Evolutionary conservation across 192 early-diverging fungal genomes (phyloP).

Genomic region (Coemansia sp.): DNA sequence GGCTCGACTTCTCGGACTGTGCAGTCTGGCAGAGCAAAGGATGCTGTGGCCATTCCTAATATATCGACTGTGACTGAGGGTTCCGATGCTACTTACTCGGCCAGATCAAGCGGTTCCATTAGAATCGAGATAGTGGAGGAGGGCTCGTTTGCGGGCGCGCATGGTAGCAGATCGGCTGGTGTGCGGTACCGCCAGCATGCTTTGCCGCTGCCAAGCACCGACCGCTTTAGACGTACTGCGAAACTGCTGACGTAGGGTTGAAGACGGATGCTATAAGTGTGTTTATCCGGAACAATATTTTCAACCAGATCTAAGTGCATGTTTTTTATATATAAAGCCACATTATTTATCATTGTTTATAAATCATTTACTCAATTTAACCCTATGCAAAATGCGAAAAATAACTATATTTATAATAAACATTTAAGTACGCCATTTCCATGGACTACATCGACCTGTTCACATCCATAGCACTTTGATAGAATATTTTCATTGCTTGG

Average conservation of each 20-base stretch:
- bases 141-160: slow-evolving; percentile 13
- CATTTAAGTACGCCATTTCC: too few species aligned
- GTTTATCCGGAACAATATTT: too few species aligned
- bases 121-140: slow-evolving; percentile 40
- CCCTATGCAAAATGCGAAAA: too few species aligned
- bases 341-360: too few species aligned
- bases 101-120: slow-evolving; percentile 27
- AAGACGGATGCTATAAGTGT: too few species aligned
- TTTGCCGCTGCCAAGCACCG: slow-evolving; percentile 17
- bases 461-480: too few species aligned
- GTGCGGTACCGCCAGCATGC: slow-evolving; percentile 8
- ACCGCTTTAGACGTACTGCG: slow-evolving; percentile 43
- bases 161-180: background rate
- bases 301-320: too few species aligned
- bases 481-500: too few species aligned
- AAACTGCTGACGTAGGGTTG: slow-evolving; percentile 24
- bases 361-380: too few species aligned
- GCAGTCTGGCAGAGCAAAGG: background rate
- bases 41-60: background rate
- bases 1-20: background rate
- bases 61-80: slow-evolving; percentile 17
- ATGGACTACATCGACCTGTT: too few species aligned
- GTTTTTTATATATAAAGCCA: too few species aligned
- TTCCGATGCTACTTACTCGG: slow-evolving; percentile 38
- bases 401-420: too few species aligned